These are phyloP conservation scores for Plasmodium inui DNA, from an alignment of 169 alveolate species.

Conservation along the genomic window DNA sequence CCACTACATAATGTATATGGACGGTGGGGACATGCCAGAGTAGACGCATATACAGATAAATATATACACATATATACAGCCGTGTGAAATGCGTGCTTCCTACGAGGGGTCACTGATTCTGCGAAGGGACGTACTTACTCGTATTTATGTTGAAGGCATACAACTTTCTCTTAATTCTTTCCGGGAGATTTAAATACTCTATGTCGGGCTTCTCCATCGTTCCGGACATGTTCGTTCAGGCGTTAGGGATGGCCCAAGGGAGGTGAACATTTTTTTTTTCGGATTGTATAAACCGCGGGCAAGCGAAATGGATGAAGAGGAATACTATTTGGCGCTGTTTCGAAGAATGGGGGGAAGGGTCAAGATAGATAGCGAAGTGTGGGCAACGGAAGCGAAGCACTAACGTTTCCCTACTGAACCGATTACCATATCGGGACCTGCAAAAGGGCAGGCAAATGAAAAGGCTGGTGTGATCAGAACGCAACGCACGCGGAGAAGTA, in stretches of 20 bases:
- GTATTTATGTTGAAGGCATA: constrained; percentile 31
- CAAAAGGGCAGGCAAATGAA: neutral
- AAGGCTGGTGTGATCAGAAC: neutral
- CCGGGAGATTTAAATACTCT: constrained; percentile 45
- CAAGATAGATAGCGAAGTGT: neutral
- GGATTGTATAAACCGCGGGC: neutral
- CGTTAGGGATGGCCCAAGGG: neutral
- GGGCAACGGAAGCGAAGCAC: neutral
- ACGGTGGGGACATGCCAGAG: neutral
- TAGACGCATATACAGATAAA: neutral
- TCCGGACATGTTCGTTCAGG: neutral
- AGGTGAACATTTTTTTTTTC: constrained; percentile 7
- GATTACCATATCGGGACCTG: neutral
- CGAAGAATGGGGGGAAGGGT: neutral
- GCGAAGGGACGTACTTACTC: neutral
- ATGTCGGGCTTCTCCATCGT: constrained; percentile 60
- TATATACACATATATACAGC: constrained; percentile 3
- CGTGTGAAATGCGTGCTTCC: neutral
- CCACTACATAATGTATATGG: neutral
- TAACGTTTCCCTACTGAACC: neutral
- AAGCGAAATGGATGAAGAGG: neutral
- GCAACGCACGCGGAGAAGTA: neutral
- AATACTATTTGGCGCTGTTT: neutral
- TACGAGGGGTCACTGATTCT: neutral
- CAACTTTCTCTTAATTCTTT: constrained; percentile 33